These are phyloP conservation scores for Sporothrix luriei DNA, from an alignment of 2,329 filamentous ascomycete genomes.

Conservation along the genomic window DNA sequence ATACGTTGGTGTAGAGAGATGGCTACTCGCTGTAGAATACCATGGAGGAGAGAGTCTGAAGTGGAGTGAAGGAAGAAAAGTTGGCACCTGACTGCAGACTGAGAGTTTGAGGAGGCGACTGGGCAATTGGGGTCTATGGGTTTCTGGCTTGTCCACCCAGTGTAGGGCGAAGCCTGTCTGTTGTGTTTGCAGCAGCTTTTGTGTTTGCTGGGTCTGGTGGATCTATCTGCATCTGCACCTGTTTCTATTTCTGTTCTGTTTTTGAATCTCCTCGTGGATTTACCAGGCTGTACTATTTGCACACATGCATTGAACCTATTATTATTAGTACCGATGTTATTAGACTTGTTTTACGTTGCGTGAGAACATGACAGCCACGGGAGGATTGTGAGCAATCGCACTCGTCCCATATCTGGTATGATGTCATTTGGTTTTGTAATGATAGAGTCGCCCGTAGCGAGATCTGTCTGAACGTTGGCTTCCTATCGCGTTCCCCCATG, in stretches of 20 bases:
- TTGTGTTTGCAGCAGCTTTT: not conserved
- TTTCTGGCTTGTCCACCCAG: not conserved
- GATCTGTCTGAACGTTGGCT: not conserved
- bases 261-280: constrained; percentile 12
- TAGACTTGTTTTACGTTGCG: constrained; percentile 1
- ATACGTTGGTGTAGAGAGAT: not conserved
- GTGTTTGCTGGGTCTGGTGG: not conserved
- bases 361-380: no score
- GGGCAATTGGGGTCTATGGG: not conserved
- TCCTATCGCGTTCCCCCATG: not conserved
- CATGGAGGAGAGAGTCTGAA: not conserved
- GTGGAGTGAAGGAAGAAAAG: not conserved
- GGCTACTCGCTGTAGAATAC: not conserved
- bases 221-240: not conserved
- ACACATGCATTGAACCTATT: not conserved
- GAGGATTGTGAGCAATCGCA: no score
- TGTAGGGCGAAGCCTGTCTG: not conserved
- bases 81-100: not conserved
- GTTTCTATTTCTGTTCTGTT: not conserved
- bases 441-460: not conserved
- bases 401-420: not conserved
- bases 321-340: not conserved
- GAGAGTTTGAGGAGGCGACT: not conserved
- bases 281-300: constrained; percentile 8
- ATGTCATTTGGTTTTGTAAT: not conserved